Evolutionary conservation across 768 basidiomycete genomes (phyloP).

Genomic region (Crassisporium funariophilum): DNA sequence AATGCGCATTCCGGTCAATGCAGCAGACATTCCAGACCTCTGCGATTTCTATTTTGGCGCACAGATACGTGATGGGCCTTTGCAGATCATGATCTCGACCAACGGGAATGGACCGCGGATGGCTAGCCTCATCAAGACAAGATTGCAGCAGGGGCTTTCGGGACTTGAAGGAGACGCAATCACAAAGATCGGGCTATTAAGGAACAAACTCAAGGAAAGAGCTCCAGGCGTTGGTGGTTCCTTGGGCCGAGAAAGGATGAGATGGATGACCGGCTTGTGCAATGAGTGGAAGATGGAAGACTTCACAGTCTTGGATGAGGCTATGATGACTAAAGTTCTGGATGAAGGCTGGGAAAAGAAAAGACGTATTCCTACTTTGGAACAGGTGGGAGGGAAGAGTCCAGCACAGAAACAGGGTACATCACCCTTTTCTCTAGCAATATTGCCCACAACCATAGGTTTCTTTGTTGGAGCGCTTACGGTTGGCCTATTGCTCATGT

Average conservation of each 20-base stretch:
- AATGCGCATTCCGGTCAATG: constrained; percentile 83
- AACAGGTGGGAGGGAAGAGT: constrained; percentile 38
- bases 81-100: constrained; percentile 96
- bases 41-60: constrained; percentile 99
- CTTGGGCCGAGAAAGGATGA: constrained; percentile 80
- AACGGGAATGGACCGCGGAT: constrained; percentile 92
- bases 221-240: constrained; percentile 84
- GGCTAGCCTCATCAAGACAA: constrained; percentile 78
- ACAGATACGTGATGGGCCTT: constrained; percentile 84
- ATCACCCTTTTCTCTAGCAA: constrained; percentile 5
- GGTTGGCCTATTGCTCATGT: constrained; percentile 10
- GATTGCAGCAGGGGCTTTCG: constrained; percentile 69
- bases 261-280: constrained; percentile 89
- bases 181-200: constrained; percentile 72
- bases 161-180: constrained; percentile 77
- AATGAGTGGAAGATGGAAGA: constrained; percentile 86
- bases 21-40: constrained; percentile 91
- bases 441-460: constrained; percentile 15
- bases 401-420: neutral
- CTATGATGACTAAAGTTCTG: constrained; percentile 63
- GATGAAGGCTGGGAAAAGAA: constrained; percentile 86
- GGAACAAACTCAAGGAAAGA: constrained; percentile 71
- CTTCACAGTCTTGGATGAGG: constrained; percentile 68
- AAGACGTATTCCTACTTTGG: constrained; percentile 29
- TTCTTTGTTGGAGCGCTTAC: constrained; percentile 22